Conservation (phyloP, 1,284 basidiomycete species). For the Ceratobasidium sp. region DNA sequence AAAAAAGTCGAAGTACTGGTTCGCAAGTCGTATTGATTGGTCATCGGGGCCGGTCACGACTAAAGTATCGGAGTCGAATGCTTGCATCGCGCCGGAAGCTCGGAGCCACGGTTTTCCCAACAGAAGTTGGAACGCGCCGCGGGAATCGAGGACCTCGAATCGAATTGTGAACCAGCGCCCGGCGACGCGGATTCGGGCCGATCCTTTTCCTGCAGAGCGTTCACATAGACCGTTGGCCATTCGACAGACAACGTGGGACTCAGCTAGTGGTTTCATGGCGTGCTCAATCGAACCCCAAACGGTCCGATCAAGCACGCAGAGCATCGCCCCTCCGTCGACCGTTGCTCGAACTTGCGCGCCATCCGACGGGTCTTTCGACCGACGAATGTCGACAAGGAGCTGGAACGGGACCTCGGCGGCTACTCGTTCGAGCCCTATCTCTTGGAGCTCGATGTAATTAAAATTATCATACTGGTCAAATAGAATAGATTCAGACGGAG, state of each 20-base stretch:
- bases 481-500: no score
- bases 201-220: neutral
- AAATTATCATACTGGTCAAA: no score
- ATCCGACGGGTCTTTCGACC: no score
- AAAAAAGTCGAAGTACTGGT: no score
- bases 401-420: neutral
- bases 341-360: neutral
- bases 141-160: conserved; percentile 24
- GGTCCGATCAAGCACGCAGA: conserved; percentile 6
- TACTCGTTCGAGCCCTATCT: neutral
- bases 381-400: no score
- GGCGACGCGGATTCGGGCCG: neutral
- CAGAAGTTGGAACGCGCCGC: conserved; percentile 9
- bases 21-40: no score
- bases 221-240: conserved; percentile 29
- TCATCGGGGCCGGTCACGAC: no score
- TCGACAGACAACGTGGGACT: conserved; percentile 8
- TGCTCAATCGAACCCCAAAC: conserved; percentile 8
- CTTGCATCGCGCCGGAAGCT: neutral
- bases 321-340: conserved; percentile 25
- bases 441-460: no score
- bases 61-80: no score
- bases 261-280: neutral
- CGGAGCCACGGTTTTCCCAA: conserved; percentile 26
- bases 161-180: neutral